Evolutionary conservation across 441 rosid genomes (phyloP).

Genomic region (Dalechampia spathulata): DNA sequence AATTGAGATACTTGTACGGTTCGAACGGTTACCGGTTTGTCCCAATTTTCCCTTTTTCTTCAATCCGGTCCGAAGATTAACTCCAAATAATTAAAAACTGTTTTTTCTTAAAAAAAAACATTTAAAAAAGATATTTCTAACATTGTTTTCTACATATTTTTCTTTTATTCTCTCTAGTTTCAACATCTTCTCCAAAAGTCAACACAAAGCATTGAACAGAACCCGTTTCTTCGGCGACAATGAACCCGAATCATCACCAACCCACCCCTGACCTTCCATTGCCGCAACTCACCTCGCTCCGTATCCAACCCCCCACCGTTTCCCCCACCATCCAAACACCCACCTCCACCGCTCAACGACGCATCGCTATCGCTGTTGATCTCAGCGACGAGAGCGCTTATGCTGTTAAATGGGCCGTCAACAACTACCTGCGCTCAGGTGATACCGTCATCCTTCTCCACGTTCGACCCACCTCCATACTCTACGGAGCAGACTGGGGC

Average conservation of each 20-base stretch:
- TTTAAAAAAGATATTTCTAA: too few relatives aligned
- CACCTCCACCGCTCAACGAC: constrained; percentile 39
- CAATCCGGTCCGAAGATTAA: too few relatives aligned
- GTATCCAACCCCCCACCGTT: constrained; percentile 20
- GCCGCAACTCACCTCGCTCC: constrained; percentile 24
- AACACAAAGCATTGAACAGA: not conserved
- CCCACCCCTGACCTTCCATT: constrained; percentile 23
- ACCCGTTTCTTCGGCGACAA: too few relatives aligned
- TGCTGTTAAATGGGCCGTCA: constrained; percentile 70
- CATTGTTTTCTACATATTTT: too few relatives aligned
- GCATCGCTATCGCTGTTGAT: constrained; percentile 78
- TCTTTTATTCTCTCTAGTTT: too few relatives aligned
- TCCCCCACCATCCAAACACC: constrained; percentile 19
- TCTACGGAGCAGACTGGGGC: constrained; percentile 79
- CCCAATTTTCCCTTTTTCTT: too few relatives aligned
- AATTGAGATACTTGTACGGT: too few relatives aligned
- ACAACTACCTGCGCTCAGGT: constrained; percentile 69
- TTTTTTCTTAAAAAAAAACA: too few relatives aligned
- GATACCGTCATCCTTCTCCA: constrained; percentile 69
- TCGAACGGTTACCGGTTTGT: too few relatives aligned
- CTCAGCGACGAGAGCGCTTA: constrained; percentile 72
- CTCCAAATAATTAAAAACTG: too few relatives aligned
- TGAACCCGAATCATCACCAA: constrained; percentile 3
- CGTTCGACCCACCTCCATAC: constrained; percentile 67
- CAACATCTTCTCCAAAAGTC: too few relatives aligned